Evolutionary conservation across 441 rosid genomes (phyloP).

Genomic region (Melastoma candidum): DNA sequence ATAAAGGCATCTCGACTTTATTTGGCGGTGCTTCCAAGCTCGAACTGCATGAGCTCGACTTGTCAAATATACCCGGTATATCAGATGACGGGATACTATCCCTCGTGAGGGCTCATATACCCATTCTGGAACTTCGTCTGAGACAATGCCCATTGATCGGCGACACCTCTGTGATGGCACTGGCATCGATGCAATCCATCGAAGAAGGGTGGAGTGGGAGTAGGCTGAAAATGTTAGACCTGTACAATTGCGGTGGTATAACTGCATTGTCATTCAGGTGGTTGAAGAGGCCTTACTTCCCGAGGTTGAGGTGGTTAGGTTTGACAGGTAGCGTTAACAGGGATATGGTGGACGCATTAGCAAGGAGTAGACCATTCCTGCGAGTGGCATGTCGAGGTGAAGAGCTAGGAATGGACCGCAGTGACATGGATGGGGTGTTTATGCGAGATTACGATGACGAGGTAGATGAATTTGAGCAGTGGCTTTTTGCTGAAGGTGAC

Average conservation of each 20-base stretch:
- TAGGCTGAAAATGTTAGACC: slow-evolving; percentile 61
- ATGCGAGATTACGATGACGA: slow-evolving; percentile 47
- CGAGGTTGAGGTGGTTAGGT: slow-evolving; percentile 80
- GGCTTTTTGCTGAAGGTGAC: slow-evolving; percentile 48
- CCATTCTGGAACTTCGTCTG: slow-evolving; percentile 57
- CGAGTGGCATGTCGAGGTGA: slow-evolving; percentile 62
- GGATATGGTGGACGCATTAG: slow-evolving; percentile 71
- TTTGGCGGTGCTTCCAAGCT: slow-evolving; percentile 60
- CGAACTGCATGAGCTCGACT: slow-evolving; percentile 59
- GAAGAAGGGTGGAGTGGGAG: slow-evolving; percentile 65
- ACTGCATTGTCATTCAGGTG: slow-evolving; percentile 69
- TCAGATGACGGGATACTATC: slow-evolving; percentile 61
- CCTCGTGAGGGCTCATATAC: slow-evolving; percentile 54
- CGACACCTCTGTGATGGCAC: slow-evolving; percentile 72
- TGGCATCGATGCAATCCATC: slow-evolving; percentile 72
- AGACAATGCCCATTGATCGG: slow-evolving; percentile 79
- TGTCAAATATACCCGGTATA: slow-evolving; percentile 66
- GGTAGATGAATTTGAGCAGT: slow-evolving; percentile 61
- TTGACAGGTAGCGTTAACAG: slow-evolving; percentile 68
- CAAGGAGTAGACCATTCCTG: slow-evolving; percentile 59
- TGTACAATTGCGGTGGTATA: slow-evolving; percentile 74
- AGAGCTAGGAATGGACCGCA: slow-evolving; percentile 63
- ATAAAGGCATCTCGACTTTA: slow-evolving; percentile 47
- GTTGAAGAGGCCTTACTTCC: slow-evolving; percentile 83
- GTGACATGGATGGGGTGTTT: slow-evolving; percentile 41